These are phyloP conservation scores for Camelina neglecta DNA, from an alignment of 345 rosid species.

Conservation along the genomic window DNA sequence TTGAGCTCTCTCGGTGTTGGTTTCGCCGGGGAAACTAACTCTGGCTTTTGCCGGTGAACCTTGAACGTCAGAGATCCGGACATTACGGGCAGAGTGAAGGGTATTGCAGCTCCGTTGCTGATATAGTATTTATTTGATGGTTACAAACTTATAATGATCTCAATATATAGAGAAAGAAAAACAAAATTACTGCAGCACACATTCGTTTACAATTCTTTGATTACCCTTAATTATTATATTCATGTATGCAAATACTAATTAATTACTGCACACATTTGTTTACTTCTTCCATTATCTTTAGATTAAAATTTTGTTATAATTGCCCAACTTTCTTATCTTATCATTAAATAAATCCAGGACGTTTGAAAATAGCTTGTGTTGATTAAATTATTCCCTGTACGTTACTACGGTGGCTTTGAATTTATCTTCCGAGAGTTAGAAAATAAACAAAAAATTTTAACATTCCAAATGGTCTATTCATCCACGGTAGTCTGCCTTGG, in stretches of 20 bases:
- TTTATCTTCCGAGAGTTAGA: neutral
- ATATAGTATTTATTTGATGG: neutral
- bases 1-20: constrained; percentile 56
- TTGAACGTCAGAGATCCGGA: constrained; percentile 41
- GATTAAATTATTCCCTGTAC: neutral
- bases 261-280: neutral
- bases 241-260: no score
- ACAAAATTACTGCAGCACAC: no score
- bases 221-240: no score
- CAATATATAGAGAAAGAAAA: neutral
- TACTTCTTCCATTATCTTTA: neutral
- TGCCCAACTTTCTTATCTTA: neutral
- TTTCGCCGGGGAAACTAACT: constrained; percentile 53
- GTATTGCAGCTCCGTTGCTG: constrained; percentile 25
- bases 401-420: neutral
- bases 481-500: no score
- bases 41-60: constrained; percentile 45
- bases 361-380: neutral
- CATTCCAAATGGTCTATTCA: no score
- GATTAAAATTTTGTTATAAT: neutral
- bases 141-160: neutral
- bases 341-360: neutral
- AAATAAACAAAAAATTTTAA: no score
- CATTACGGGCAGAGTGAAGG: constrained; percentile 2
- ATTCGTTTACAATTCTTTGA: no score